Conservation (phyloP, 306 rosid genomes). For the Inga oerstediana region DNA sequence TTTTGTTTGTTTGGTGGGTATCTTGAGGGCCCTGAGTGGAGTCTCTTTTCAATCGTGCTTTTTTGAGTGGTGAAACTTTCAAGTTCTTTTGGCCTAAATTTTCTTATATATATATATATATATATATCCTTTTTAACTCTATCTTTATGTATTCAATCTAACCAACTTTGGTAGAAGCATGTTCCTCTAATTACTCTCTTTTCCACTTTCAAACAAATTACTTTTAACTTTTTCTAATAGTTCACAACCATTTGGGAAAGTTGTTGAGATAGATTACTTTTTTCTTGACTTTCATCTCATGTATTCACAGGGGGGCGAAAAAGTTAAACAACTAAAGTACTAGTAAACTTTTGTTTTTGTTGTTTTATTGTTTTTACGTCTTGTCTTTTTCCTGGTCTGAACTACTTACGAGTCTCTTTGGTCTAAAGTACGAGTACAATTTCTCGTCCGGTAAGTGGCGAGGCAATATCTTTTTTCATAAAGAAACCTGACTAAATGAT, state of each 20-base stretch:
- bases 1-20: constrained; percentile 1
- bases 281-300: background rate
- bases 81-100: background rate
- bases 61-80: background rate
- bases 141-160: background rate
- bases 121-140: background rate
- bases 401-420: no score
- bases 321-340: no score
- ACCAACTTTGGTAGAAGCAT: background rate
- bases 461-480: no score
- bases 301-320: background rate
- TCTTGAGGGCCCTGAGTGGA: background rate
- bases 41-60: background rate
- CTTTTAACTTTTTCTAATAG: background rate
- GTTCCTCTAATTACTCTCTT: background rate
- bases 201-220: background rate
- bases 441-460: no score
- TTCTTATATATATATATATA: background rate
- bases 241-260: background rate
- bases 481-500: no score
- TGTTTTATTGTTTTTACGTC: no score
- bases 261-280: background rate
- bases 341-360: no score
- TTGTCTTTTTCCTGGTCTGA: no score
- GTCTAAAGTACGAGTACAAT: no score